Percentiles rank a stretch among this genome's conserved stretches.
Evolutionary conservation across 306 rosid species (phyloP).

Genomic region (Vigna reflexopilosa): DNA sequence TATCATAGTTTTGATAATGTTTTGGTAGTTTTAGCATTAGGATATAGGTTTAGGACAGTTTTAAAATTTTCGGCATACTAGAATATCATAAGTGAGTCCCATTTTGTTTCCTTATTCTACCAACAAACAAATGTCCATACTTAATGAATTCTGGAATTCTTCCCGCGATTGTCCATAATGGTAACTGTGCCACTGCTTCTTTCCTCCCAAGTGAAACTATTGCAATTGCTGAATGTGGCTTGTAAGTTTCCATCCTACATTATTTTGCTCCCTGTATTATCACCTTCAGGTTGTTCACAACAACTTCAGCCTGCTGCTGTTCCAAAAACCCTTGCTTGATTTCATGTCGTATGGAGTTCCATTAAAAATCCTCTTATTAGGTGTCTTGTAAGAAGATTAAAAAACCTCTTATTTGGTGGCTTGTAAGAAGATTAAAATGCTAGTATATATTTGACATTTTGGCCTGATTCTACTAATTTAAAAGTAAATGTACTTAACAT

Average conservation of each 20-base stretch:
- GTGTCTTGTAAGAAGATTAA: too few relatives aligned
- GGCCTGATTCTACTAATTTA: too few relatives aligned
- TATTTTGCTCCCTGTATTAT: conserved; percentile 58
- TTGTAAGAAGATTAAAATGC: too few relatives aligned
- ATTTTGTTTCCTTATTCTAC: conserved; percentile 68
- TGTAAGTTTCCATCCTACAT: conserved; percentile 54
- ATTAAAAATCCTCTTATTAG: too few relatives aligned
- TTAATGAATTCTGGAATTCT: conserved; percentile 70
- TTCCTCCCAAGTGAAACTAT: conserved; percentile 77
- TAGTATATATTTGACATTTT: too few relatives aligned
- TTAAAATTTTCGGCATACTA: too few relatives aligned
- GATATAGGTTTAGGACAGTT: too few relatives aligned
- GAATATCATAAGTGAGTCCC: conserved; percentile 54
- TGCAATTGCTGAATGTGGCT: conserved; percentile 55
- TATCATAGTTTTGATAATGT: too few relatives aligned
- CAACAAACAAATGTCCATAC: conserved; percentile 78
- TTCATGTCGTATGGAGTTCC: too few relatives aligned
- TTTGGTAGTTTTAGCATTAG: too few relatives aligned
- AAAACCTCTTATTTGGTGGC: too few relatives aligned
- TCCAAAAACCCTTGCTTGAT: conserved; percentile 46
- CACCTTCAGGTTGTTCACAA: conserved; percentile 68
- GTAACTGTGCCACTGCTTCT: conserved; percentile 74
- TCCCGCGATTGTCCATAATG: conserved; percentile 59
- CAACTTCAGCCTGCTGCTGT: conserved; percentile 68
- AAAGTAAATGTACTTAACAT: too few relatives aligned